Evolutionary conservation across 148 eudicot species (phyloP), one percentile per base, ranked within the genome.

Genomic region (Silene latifolia): DNA sequence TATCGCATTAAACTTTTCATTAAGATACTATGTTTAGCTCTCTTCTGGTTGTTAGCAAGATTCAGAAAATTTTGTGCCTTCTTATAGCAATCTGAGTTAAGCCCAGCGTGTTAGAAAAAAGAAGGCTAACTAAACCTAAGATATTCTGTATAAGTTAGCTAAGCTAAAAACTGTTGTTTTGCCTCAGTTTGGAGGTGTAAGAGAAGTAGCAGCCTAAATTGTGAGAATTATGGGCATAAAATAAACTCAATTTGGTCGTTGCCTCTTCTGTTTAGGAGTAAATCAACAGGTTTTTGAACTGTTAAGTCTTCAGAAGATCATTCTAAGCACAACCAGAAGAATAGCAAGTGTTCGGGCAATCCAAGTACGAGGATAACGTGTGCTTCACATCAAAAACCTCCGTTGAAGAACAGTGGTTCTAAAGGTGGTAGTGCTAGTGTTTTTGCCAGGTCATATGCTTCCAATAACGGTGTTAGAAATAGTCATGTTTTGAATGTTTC

Each of bases 181-280:
- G 56, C 56, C 53, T 82, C 88, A 3, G 80, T 89, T 35, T 89
- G 90, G 92, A 32, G 86, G 32, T 76, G 83, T 72, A 82, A 63
- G 48, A 82, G 90, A 72, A 86, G 89, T 19, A 80, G 82, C 24
- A 87, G 88, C 62, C 42, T 85, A 5, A 88, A 82, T 71, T 80
- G 79, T 62, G 85, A 71, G 23, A 24, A 64, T 54, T 32, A 51
- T 51, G 59, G 63, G 10, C n/a, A 35, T 9, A 87, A 85, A 69
- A 89, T 74, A 80, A 77, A 77, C 62, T 85, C 89, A 27, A 76
- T 82, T 46, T 89, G 92, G 90, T 84, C 89, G 8, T 64, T 87
- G 12, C 89, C 85, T 1, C 79, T 81, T 71, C 79, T 88, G 13
- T 74, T 69, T 1, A 67, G 92, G 61, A 89, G 88, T 72, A 87